phyloP scores from a whole-genome alignment of 2,329 filamentous ascomycete species.

The Colletotrichum viniferum region DNA sequence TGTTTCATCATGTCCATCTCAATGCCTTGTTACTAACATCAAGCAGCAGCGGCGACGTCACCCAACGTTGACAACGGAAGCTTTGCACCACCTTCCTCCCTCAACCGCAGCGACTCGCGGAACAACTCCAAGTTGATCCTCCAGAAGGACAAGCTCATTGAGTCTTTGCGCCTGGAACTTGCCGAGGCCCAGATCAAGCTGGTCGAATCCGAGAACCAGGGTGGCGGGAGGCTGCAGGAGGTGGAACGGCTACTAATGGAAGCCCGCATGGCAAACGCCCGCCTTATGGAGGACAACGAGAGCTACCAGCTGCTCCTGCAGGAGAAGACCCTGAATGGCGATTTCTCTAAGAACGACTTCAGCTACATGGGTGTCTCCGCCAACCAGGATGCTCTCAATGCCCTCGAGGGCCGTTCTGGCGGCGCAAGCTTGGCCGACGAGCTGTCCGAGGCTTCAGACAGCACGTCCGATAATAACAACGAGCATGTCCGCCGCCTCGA shows the following conservation, averaged over 20 bases:
- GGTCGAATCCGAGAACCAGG: conserved; percentile 91
- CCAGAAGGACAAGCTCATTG: conserved; percentile 96
- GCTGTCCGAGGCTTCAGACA: conserved; percentile 71
- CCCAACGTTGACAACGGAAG: conserved; percentile 75
- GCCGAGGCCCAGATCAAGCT: conserved; percentile 96
- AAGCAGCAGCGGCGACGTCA: conserved; percentile 45
- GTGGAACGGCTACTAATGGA: conserved; percentile 92
- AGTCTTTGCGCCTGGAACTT: conserved; percentile 87
- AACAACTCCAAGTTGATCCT: conserved; percentile 89
- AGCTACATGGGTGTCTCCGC: conserved; percentile 66
- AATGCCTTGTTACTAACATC: conserved; percentile 2
- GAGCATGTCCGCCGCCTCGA: conserved; percentile 73
- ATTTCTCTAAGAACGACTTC: conserved; percentile 84
- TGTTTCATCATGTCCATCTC: background rate
- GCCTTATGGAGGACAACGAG: conserved; percentile 98
- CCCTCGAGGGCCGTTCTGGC: conserved; percentile 60
- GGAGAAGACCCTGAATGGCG: conserved; percentile 93
- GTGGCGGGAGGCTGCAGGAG: conserved; percentile 84
- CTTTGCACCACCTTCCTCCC: conserved; percentile 84
- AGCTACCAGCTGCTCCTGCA: conserved; percentile 94
- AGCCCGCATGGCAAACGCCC: conserved; percentile 92
- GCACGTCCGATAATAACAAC: conserved; percentile 51
- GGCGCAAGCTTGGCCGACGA: conserved; percentile 81
- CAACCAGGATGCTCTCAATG: conserved; percentile 68
- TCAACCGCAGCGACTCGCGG: conserved; percentile 86